phyloP scores from a whole-genome alignment of 805 yeast genomes.

The Monosporozyma aquatica region DNA sequence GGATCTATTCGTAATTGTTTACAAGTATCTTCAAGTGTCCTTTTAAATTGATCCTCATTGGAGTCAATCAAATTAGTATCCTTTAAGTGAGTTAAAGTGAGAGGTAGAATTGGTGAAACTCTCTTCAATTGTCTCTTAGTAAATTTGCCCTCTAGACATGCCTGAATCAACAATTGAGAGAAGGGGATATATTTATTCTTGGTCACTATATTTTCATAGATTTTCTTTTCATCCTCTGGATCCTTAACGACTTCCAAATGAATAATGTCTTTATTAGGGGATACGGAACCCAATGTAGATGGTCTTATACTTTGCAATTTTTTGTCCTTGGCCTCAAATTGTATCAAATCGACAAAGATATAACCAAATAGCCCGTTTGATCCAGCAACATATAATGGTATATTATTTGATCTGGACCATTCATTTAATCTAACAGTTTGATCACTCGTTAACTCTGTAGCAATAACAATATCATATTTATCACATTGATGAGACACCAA shows the following conservation, averaged over 20 bases:
- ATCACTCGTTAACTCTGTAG: constrained; percentile 47
- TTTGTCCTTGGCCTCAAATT: constrained; percentile 49
- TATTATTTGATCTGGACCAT: constrained; percentile 43
- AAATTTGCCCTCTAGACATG: constrained; percentile 31
- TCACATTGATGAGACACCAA: constrained; percentile 18
- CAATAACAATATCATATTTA: constrained; percentile 62
- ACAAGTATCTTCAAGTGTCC: constrained; percentile 15
- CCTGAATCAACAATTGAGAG: constrained; percentile 29
- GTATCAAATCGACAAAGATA: constrained; percentile 67
- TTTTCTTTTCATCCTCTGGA: constrained; percentile 32
- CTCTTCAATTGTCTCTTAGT: constrained; percentile 26
- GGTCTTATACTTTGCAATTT: constrained; percentile 35
- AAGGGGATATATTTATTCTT: constrained; percentile 34
- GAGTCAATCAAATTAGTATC: not conserved
- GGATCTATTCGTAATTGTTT: constrained; percentile 38
- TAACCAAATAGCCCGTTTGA: constrained; percentile 78
- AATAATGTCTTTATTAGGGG: constrained; percentile 36
- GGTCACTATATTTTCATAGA: constrained; percentile 32
- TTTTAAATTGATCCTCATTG: constrained; percentile 19
- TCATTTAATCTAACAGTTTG: constrained; percentile 43
- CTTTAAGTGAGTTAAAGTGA: constrained; percentile 37
- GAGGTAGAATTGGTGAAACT: constrained; percentile 36
- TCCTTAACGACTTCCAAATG: constrained; percentile 29
- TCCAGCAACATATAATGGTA: constrained; percentile 62
- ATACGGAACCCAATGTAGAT: constrained; percentile 44